Base-by-base conservation (phyloP, 176 grass and related monocot species). In the Carex myosuroides region DNA sequence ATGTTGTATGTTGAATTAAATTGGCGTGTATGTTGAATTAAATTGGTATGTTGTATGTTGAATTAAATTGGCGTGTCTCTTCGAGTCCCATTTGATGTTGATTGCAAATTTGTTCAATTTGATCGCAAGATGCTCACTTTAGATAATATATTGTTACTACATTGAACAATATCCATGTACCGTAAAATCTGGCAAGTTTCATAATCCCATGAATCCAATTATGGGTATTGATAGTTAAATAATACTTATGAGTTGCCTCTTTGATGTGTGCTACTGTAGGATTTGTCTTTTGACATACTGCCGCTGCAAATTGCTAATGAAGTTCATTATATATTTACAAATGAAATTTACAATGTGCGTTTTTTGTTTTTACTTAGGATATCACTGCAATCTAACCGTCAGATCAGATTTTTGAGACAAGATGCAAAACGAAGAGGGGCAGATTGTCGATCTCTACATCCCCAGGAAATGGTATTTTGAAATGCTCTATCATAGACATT, bases 371-470 rank as follows among this genome's bases (percentile, higher is more conserved):
- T 80, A 60, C 12, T 18, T 8, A 58, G 50, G 39, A 60, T 7
- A 60, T 73, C 16, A 20, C 12, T 84, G 30, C 82, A 84, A 64
- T 81, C 2, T 86, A 80, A 48, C 22, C 0, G 17, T 39, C 29
- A 4, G 48, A 24, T 70, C 72, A 18, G 18, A 71, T 17, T 56
- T 68, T 17, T n/a, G 30, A 39, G 76, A 13, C 85, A 81, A 86
- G 17, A 86, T 86, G 85, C 93, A 94, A 88, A 94, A 94, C 78
- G 92, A 94, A 62, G 92, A 90, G 81, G 92, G 92, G 39, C 65
- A 79, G 24, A 94, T 80, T 84, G 87, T 94, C 54, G 92, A 94
- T 89, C 92, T 94, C 78, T 94, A 94, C 37, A 83, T 94, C 80
- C 92, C 92, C 55, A 92, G 92, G 85, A 86, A 86, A 70, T 86